Conservation (phyloP, 768 basidiomycete genomes). For the Chalciporus sphaerocephalus region DNA sequence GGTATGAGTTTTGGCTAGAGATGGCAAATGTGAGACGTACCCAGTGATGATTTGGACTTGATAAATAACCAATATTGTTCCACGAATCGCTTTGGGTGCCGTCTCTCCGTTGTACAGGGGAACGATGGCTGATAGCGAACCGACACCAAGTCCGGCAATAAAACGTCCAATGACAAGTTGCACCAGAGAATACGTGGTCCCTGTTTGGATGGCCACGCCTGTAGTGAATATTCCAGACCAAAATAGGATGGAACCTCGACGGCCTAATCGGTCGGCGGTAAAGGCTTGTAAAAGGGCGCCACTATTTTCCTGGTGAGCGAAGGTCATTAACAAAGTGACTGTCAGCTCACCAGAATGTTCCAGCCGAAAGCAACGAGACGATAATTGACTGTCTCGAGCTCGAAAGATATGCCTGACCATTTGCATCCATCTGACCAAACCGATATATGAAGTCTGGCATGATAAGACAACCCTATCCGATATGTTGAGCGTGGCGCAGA, state of each 20-base stretch:
- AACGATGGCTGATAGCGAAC: conserved; percentile 63
- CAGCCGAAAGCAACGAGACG: conserved; percentile 71
- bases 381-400: conserved; percentile 70
- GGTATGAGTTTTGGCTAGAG: not conserved
- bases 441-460: conserved; percentile 73
- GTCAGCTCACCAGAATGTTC: conserved; percentile 48
- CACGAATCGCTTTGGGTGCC: conserved; percentile 69
- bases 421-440: conserved; percentile 51
- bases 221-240: conserved; percentile 73
- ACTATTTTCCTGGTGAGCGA: conserved; percentile 27
- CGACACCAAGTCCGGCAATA: conserved; percentile 73
- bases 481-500: not conserved
- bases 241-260: conserved; percentile 68
- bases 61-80: conserved; percentile 67
- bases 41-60: conserved; percentile 74
- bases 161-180: conserved; percentile 74
- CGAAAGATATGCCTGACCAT: conserved; percentile 51
- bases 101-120: conserved; percentile 78
- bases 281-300: conserved; percentile 69
- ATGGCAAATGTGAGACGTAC: conserved; percentile 32
- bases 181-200: conserved; percentile 50
- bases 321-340: not conserved
- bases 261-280: conserved; percentile 68
- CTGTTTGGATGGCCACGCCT: conserved; percentile 68
- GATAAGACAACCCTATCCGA: conserved; percentile 62